A percentile compares a stretch with the other conserved stretches of the same genome.
These are phyloP conservation scores for Ampelocalamus luodianensis DNA, from an alignment of 176 grass and related monocot genomes.

Conservation along the genomic window DNA sequence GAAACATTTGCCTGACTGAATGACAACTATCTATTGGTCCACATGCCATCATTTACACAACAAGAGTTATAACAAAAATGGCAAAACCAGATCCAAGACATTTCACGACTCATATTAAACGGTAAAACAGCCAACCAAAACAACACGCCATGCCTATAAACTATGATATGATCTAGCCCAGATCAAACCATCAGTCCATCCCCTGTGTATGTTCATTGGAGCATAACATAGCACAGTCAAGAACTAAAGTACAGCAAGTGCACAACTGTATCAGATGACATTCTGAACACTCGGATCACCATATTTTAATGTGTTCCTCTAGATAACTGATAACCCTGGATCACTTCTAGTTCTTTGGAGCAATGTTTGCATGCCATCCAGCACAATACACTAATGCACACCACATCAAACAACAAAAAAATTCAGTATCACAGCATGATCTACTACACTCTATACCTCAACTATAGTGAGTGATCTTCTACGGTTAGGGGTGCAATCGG, in stretches of 20 bases:
- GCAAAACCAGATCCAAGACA: not conserved
- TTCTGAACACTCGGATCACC: not conserved
- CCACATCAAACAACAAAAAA: conserved; percentile 1
- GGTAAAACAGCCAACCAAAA: conserved; percentile 2
- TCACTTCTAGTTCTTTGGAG: not conserved
- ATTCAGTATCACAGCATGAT: not conserved
- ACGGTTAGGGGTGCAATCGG: no score
- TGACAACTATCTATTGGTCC: not conserved
- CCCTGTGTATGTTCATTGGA: conserved; percentile 10
- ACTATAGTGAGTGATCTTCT: not conserved
- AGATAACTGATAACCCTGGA: not conserved
- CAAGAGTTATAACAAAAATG: conserved; percentile 11
- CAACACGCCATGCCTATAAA: not conserved
- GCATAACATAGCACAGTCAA: not conserved
- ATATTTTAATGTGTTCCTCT: conserved; percentile 5
- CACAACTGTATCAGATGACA: conserved; percentile 13
- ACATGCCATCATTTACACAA: conserved; percentile 8
- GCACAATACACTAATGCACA: conserved; percentile 16
- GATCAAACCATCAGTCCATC: not conserved
- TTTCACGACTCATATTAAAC: not conserved
- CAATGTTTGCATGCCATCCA: conserved; percentile 3
- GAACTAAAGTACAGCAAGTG: not conserved
- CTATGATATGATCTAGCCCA: not conserved
- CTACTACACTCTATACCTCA: no score
- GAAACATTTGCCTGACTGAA: not conserved